Evolutionary conservation across 768 basidiomycete genomes (phyloP).

Genomic region (Leccinum olivaceopallidum): DNA sequence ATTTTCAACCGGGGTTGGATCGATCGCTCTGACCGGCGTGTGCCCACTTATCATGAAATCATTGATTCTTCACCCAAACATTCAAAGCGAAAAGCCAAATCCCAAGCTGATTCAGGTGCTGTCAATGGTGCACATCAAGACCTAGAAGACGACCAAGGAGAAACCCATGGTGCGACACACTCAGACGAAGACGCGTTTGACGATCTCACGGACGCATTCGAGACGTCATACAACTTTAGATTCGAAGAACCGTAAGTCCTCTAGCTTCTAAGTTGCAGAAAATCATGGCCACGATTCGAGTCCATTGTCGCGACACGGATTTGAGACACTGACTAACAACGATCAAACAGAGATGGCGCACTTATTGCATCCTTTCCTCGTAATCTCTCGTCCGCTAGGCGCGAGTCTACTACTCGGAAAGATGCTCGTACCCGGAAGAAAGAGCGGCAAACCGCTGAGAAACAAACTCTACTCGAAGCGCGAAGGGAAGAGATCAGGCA

Average conservation of each 20-base stretch:
- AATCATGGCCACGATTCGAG: neutral
- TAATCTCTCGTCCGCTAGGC: conserved; percentile 61
- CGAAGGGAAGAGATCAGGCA: conserved; percentile 76
- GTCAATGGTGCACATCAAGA: conserved; percentile 14
- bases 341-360: conserved; percentile 54
- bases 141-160: conserved; percentile 23
- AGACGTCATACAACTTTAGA: conserved; percentile 96
- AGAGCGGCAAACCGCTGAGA: conserved; percentile 63
- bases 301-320: neutral
- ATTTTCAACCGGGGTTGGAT: conserved; percentile 98
- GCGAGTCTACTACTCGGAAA: conserved; percentile 77
- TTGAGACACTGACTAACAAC: conserved; percentile 2
- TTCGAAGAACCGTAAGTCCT: conserved; percentile 90
- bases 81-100: conserved; percentile 21
- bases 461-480: conserved; percentile 75
- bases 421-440: conserved; percentile 79
- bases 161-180: conserved; percentile 33
- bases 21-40: conserved; percentile 66
- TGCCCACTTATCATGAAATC: conserved; percentile 87
- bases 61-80: conserved; percentile 42
- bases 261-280: neutral
- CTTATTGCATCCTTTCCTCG: conserved; percentile 79
- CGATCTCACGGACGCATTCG: conserved; percentile 88
- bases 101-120: conserved; percentile 16
- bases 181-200: conserved; percentile 80